These are phyloP conservation scores for Colletotrichum limetticola DNA, from an alignment of 2,329 filamentous ascomycete species.

Conservation along the genomic window DNA sequence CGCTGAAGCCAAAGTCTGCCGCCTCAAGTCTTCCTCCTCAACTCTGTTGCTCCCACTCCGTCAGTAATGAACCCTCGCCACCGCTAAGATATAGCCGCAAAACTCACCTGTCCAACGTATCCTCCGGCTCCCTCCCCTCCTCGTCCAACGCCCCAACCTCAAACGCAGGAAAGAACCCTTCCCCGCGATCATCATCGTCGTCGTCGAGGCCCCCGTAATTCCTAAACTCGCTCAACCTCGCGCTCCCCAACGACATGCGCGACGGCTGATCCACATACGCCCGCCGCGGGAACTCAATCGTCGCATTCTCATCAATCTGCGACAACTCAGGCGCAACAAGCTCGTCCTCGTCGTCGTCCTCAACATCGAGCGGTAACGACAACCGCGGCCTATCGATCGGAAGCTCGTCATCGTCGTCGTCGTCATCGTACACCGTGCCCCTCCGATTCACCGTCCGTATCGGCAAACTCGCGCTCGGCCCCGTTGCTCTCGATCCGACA, in stretches of 20 bases:
- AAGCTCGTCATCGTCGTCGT: slow-evolving; percentile 60
- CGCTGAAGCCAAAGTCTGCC: slow-evolving; percentile 48
- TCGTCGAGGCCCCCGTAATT: slow-evolving; percentile 49
- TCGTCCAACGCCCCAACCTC: slow-evolving; percentile 37
- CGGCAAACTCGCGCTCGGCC: slow-evolving; percentile 36
- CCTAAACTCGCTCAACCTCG: slow-evolving; percentile 65
- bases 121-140: slow-evolving; percentile 50
- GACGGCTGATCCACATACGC: slow-evolving; percentile 58
- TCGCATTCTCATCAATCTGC: slow-evolving; percentile 63
- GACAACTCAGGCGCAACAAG: slow-evolving; percentile 64
- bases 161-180: slow-evolving; percentile 60
- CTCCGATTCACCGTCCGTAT: slow-evolving; percentile 39
- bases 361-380: slow-evolving; percentile 62
- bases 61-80: slow-evolving; percentile 29
- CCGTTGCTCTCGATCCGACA: not conserved
- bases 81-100: not conserved
- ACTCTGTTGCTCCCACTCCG: slow-evolving; percentile 36
- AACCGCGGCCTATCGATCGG: slow-evolving; percentile 63
- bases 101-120: slow-evolving; percentile 20
- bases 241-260: slow-evolving; percentile 62
- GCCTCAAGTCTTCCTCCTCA: slow-evolving; percentile 53
- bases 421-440: slow-evolving; percentile 35
- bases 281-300: slow-evolving; percentile 69
- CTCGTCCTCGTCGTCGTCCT: slow-evolving; percentile 58
- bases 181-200: slow-evolving; percentile 55